Percentiles rank a stretch among this genome's conserved stretches.
Conservation (phyloP, 1,284 basidiomycete genomes). For the Tylopilus sp. region DNA sequence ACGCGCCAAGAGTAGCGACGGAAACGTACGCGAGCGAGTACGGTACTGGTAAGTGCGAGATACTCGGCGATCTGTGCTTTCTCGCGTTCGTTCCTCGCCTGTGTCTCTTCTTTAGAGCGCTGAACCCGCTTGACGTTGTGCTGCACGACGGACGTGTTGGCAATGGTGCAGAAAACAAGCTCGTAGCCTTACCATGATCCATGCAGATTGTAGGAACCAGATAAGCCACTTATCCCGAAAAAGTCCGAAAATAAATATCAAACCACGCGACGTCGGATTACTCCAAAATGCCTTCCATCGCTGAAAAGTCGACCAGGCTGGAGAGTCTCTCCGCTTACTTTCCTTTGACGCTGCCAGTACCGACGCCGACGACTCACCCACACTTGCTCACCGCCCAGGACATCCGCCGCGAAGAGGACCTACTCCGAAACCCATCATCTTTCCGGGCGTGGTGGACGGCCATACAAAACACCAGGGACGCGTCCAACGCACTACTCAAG, state of each 20-base stretch:
- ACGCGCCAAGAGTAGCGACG: neutral
- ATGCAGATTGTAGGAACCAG: neutral
- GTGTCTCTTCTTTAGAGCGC: slow-evolving; percentile 59
- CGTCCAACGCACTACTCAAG: slow-evolving; percentile 55
- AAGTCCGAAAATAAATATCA: neutral
- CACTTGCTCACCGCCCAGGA: slow-evolving; percentile 76
- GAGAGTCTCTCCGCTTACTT: slow-evolving; percentile 61
- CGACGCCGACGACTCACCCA: slow-evolving; percentile 75
- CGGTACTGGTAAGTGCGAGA: slow-evolving; percentile 58
- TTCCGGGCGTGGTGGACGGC: slow-evolving; percentile 91
- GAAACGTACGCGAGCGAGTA: slow-evolving; percentile 60
- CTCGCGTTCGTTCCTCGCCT: slow-evolving; percentile 68
- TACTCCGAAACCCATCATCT: slow-evolving; percentile 89
- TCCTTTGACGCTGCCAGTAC: slow-evolving; percentile 82
- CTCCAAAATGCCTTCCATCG: slow-evolving; percentile 52
- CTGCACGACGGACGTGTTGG: slow-evolving; percentile 36
- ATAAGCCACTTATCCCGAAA: slow-evolving; percentile 11
- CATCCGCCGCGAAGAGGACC: slow-evolving; percentile 89
- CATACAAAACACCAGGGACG: slow-evolving; percentile 74
- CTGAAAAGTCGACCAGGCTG: slow-evolving; percentile 41
- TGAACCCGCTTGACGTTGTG: slow-evolving; percentile 76
- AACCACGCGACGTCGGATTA: neutral
- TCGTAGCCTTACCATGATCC: slow-evolving; percentile 25
- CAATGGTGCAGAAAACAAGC: neutral
- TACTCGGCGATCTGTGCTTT: slow-evolving; percentile 74